Base-by-base conservation (phyloP, 2,329 filamentous ascomycete genomes). In the Dothideomycetes sp. region DNA sequence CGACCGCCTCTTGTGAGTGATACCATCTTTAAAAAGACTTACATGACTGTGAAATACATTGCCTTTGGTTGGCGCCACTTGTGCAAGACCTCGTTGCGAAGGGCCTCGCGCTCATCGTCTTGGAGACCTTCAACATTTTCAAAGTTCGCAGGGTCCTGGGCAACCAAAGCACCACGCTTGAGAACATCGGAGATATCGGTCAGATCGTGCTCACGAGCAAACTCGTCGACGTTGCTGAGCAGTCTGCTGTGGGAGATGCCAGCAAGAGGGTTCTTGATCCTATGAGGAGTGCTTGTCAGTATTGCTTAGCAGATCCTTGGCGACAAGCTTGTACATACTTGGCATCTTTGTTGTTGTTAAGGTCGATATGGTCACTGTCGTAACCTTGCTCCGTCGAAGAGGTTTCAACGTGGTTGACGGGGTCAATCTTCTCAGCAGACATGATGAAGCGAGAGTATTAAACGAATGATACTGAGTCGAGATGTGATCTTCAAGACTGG, bases 121-220 rank as follows among this genome's bases (percentile, higher is more conserved):
- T 68, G 62, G 2, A 87, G 68, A 9, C 74, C 71, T 38, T 74
- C 64, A 40, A 85, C 69, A 32, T 69, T 65, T 44, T 84, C 79
- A 53, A 70, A 82, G 25, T 69, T 68, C 8, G 64, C 63, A 0
- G 81, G 81, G 51, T 79, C 75, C 56, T 84, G 80, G 2, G 83
- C 83, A 15, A 86, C 71, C 11, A 88, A 65, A 5, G 83, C 83
- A 22, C 82, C 84, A 51, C 80, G 80, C 37, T 73, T 68, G 37
- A 87, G 49, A 0, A 65, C 49, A 4, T 61, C 58, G 10, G 63
- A 47, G 16, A 64, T 58, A 15, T 70, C 63, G 4, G 44, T 47
- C 33, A 73, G 49, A 12, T 59, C 54, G 44, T 64, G 54, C 24
- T 64, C 42, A 16, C 71, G 64, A 32, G 70, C 73, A 53, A 78